Percentiles rank a stretch among this genome's conserved stretches.
Conservation (phyloP, 2,329 filamentous ascomycete species). For the Aspergillus caelatus region DNA sequence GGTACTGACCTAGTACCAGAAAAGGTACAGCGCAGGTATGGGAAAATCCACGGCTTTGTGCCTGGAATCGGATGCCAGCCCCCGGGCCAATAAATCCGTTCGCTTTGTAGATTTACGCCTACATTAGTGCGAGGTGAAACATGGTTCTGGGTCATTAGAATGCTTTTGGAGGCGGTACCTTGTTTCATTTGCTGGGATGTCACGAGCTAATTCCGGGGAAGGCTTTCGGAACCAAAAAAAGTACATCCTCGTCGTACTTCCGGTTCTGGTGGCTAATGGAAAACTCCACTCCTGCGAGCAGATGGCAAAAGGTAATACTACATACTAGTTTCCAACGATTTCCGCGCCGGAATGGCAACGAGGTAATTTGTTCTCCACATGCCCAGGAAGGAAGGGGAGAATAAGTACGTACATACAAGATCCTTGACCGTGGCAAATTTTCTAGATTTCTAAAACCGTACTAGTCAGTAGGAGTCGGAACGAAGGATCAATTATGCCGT, state of each 20-base stretch:
- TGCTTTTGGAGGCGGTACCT: not conserved
- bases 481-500: not conserved
- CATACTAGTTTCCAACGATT: not conserved
- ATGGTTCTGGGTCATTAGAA: not conserved
- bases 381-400: not conserved
- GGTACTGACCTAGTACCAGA: not conserved
- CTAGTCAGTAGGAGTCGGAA: not conserved
- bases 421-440: not conserved
- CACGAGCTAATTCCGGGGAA: constrained; percentile 5
- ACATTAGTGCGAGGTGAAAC: constrained; percentile 10
- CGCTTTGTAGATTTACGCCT: not conserved
- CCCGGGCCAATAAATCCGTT: constrained; percentile 17
- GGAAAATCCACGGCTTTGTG: constrained; percentile 12
- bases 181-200: constrained; percentile 4
- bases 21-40: not conserved
- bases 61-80: constrained; percentile 11
- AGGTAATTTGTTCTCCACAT: not conserved
- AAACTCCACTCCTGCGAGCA: not conserved
- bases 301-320: not conserved
- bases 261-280: not conserved
- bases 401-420: not conserved
- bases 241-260: constrained; percentile 2
- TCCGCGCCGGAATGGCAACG: not conserved
- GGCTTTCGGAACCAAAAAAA: constrained; percentile 6
- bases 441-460: not conserved